Evolutionary conservation across 768 basidiomycete species (phyloP), one percentile per base, ranked within the genome.

Genomic region (Suillus subaureus): DNA sequence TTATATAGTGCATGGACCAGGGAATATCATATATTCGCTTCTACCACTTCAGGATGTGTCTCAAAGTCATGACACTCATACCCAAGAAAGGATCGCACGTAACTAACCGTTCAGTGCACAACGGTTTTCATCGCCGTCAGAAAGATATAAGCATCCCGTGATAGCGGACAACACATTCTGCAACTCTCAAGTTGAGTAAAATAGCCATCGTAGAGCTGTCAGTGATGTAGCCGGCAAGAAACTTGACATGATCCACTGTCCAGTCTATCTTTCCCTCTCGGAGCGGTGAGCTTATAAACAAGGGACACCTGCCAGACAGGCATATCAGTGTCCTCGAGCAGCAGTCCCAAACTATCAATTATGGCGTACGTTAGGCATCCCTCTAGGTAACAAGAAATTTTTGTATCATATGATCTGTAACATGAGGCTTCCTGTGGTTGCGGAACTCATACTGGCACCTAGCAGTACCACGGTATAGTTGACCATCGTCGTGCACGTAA

Each of bases 1-100:
- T 94, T 70, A 90, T 94, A 78, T 93, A 60, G 58, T 42, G 40
- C 15, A 60, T 13, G 58, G 26, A 31, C 18, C 21, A 42, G 2
- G 6, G 11, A 60, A 60, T 42, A 60, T 28, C 28, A 60, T 31
- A 13, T 8, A 11, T 28, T 37, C 26, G 23, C 28, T 42, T 40
- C 26, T 42, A 21, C 54, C 13, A 35, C 33, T 21, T 33, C 28
- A 21, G 28, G 28, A 40, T 40, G 26, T 40, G 26, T 58, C 57
- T 37, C 35, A 57, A 2, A 28, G 12, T 57, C 7, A 23, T 39
- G 23, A 39, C 23, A 39, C 9, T 58, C 57, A 26, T 26, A 26
- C 40, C 16, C 16, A 21, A 40, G 39, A 18, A 40, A 16, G 5
- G 18, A 40, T 28, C 26, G 11, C 16, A 58, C 2, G 26, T 26